phyloP scores from a whole-genome alignment of 805 yeast genomes.

The Sungouiozyma ichnusensis region DNA sequence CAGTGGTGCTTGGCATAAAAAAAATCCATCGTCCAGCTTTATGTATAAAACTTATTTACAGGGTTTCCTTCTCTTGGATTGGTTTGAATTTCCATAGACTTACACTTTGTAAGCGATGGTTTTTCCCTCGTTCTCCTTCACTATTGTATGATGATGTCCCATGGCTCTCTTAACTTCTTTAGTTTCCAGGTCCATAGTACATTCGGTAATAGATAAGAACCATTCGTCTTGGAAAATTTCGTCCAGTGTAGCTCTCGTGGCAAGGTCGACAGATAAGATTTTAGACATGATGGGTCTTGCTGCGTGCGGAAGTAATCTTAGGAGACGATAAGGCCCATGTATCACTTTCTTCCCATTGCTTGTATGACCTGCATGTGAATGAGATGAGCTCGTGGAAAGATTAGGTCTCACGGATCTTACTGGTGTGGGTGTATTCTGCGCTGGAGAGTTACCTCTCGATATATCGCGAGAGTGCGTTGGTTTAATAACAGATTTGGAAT shows the following conservation, averaged over 20 bases:
- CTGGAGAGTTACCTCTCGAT: background rate
- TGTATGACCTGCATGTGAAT: background rate
- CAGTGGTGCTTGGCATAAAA: too few relatives aligned
- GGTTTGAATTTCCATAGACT: background rate
- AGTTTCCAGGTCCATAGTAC: slow-evolving; percentile 38
- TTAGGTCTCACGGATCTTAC: slow-evolving; percentile 1
- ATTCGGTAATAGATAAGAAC: slow-evolving; percentile 51
- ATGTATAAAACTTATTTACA: too few relatives aligned
- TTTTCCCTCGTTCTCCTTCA: slow-evolving; percentile 33
- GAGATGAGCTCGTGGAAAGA: background rate
- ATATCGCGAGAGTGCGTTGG: background rate
- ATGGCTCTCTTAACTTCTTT: slow-evolving; percentile 34
- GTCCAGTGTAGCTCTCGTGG: slow-evolving; percentile 50
- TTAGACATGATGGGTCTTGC: slow-evolving; percentile 61
- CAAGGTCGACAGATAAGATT: slow-evolving; percentile 54
- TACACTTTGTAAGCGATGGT: slow-evolving; percentile 4
- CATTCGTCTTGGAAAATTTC: slow-evolving; percentile 61
- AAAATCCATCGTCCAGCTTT: too few relatives aligned
- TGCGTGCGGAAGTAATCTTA: slow-evolving; percentile 75
- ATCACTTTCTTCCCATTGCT: slow-evolving; percentile 30
- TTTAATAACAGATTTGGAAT: slow-evolving; percentile 19
- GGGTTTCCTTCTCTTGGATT: background rate
- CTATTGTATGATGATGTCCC: slow-evolving; percentile 41
- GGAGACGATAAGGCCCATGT: slow-evolving; percentile 72
- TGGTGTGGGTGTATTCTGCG: background rate